Evolutionary conservation across 441 rosid genomes (phyloP).

Genomic region (Gossypium armourianum): DNA sequence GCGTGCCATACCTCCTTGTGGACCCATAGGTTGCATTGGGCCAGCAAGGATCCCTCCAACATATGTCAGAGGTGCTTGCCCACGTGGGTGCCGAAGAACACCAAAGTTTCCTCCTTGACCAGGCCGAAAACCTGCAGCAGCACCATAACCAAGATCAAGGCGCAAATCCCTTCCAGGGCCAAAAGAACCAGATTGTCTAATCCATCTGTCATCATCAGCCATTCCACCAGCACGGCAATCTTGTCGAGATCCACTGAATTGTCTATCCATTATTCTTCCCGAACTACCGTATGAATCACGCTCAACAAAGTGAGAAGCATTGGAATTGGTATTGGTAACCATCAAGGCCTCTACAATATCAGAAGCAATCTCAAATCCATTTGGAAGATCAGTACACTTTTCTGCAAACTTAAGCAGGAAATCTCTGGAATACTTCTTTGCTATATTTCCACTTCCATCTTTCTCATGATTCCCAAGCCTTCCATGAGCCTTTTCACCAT

Average conservation of each 20-base stretch:
- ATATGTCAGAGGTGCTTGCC: constrained; percentile 38
- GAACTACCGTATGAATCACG: constrained; percentile 49
- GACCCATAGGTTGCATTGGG: constrained; percentile 60
- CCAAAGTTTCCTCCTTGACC: constrained; percentile 69
- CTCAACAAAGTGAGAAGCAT: constrained; percentile 34
- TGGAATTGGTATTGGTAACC: constrained; percentile 23
- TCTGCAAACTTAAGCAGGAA: constrained; percentile 76
- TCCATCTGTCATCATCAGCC: constrained; percentile 67
- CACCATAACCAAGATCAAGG: constrained; percentile 39
- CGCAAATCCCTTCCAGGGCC: constrained; percentile 48
- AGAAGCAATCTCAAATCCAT: constrained; percentile 40
- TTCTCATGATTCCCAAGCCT: constrained; percentile 24
- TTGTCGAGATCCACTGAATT: constrained; percentile 44
- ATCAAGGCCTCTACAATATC: constrained; percentile 47
- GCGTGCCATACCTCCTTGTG: constrained; percentile 60
- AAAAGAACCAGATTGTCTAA: constrained; percentile 39
- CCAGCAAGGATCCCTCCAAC: constrained; percentile 58
- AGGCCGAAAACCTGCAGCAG: constrained; percentile 46
- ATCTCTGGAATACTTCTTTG: constrained; percentile 84
- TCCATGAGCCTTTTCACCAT: constrained; percentile 23
- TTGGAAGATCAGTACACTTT: constrained; percentile 61
- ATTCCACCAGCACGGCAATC: constrained; percentile 58
- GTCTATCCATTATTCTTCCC: constrained; percentile 59
- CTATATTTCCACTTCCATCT: constrained; percentile 29
- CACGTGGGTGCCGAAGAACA: constrained; percentile 18